Evolutionary conservation across 192 early-diverging fungal species (phyloP), one percentile per base, ranked within the genome.

Genomic region (Backusella luteola): DNA sequence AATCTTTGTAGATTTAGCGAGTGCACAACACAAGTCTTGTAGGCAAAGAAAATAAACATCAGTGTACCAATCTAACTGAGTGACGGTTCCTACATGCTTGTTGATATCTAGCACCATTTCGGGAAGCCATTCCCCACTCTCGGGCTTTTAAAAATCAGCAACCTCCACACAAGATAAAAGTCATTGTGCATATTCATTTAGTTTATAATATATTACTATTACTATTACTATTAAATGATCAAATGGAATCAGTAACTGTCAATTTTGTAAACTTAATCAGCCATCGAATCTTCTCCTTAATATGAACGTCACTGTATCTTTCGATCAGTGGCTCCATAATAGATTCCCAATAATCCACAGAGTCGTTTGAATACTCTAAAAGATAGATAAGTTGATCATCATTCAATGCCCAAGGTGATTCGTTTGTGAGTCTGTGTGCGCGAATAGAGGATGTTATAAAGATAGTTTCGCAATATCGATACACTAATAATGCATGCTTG

Each of bases 381-480:
- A 71, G 23, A 32, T 46, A 71, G 1, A 49, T 29, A 6, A 71
- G 14, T 2, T 71, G 23, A 14, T 71, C 70, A 5, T 49, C 23
- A 6, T 23, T 11, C 5, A 71, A 44, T n/a, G 44, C 42, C 29
- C 39, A 71, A 14, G 41, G 35, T 19, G 70, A 21, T 49, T 34
- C 29, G 1, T 36, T 26, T 17, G 26, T 71, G 6, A 32, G 36
- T 44, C 41, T 71, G 11, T 49, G 41, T 7, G 41, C 26, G 17
- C 21, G 41, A 34, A 49, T 71, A 6, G 70, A 71, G 6, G 70
- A 36, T 14, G 70, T 71, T 42, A 42, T 32, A 29, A 71, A 71
- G 12, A 71, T 41, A 7, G 21, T 26, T 23, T 32, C 23, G 29
- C 70, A 71, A 15, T 71, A 71, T 2, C 42, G 41, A 9, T 41